Percentiles rank a stretch among this genome's conserved stretches.
phyloP scores from a whole-genome alignment of 2,329 filamentous ascomycete species.

The Diaporthe aspalathi region DNA sequence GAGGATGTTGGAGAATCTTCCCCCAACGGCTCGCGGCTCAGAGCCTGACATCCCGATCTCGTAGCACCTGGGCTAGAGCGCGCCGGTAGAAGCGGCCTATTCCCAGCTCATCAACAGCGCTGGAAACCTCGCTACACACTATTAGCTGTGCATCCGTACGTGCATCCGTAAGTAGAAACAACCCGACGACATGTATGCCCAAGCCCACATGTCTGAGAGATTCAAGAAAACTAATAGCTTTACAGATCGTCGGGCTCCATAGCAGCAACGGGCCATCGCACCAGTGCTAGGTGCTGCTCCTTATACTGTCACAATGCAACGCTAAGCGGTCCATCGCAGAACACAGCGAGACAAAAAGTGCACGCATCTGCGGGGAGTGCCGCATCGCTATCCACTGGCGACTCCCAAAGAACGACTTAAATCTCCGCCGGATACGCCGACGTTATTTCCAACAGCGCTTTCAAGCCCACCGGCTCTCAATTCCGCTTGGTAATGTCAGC shows the following conservation, averaged over 20 bases:
- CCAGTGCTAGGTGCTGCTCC: slow-evolving; percentile 1
- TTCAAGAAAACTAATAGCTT: background rate
- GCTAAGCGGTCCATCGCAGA: background rate
- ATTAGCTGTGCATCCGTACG: background rate
- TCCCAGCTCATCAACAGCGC: background rate
- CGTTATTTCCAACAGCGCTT: background rate
- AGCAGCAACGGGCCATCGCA: background rate
- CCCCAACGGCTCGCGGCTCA: slow-evolving; percentile 24
- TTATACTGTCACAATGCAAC: slow-evolving; percentile 16
- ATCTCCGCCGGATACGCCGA: slow-evolving; percentile 16
- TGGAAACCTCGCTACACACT: background rate
- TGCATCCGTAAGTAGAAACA: background rate
- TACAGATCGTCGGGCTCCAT: background rate
- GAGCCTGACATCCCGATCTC: background rate
- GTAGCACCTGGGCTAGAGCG: slow-evolving; percentile 7
- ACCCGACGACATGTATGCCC: slow-evolving; percentile 4
- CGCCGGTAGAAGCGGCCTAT: background rate
- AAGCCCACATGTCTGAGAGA: background rate
- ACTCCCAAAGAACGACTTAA: background rate
- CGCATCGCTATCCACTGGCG: background rate
- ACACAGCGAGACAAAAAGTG: background rate
- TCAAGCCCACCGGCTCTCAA: background rate
- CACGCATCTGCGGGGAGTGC: slow-evolving; percentile 4
- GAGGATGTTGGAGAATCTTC: background rate
- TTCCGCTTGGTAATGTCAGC: slow-evolving; percentile 13